Conservation (phyloP, 345 rosid species). For the Linum trigynum region DNA sequence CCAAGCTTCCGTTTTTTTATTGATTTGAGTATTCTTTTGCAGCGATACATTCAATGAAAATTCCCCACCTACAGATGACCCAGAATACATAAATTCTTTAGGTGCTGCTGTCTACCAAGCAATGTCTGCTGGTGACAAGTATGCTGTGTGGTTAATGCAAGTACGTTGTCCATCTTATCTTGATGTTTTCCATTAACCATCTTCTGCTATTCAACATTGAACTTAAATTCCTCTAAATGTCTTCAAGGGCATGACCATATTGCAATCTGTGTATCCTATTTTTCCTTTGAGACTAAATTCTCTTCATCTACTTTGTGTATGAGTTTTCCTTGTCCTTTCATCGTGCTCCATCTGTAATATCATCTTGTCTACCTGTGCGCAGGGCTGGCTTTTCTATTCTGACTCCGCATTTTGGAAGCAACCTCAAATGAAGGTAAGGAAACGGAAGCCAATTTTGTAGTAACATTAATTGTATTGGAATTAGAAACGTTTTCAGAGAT, state of each 20-base stretch:
- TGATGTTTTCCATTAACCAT: constrained; percentile 1
- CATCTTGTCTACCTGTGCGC: constrained; percentile 19
- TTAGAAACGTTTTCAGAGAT: too few relatives aligned
- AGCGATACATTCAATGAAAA: constrained; percentile 97
- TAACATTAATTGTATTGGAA: too few relatives aligned
- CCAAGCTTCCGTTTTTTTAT: not conserved
- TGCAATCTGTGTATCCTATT: not conserved
- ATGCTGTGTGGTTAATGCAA: constrained; percentile 98
- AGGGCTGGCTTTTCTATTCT: constrained; percentile 96
- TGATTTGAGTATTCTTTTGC: constrained; percentile 14
- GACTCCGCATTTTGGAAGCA: constrained; percentile 83
- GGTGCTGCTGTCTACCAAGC: constrained; percentile 92
- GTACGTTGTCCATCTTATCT: constrained; percentile 34
- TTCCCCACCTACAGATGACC: constrained; percentile 75
- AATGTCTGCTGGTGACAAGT: constrained; percentile 74
- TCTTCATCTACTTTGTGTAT: not conserved
- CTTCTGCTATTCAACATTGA: not conserved
- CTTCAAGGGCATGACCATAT: not conserved
- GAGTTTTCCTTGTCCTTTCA: not conserved
- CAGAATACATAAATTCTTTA: constrained; percentile 61
- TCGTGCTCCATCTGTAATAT: not conserved
- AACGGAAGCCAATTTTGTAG: not conserved
- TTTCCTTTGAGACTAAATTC: not conserved
- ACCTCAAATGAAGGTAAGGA: constrained; percentile 75
- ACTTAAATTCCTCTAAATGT: not conserved